Percentiles rank a stretch among this genome's conserved stretches.
phyloP scores from a whole-genome alignment of 768 basidiomycete species.

The Amyloporia xantha region DNA sequence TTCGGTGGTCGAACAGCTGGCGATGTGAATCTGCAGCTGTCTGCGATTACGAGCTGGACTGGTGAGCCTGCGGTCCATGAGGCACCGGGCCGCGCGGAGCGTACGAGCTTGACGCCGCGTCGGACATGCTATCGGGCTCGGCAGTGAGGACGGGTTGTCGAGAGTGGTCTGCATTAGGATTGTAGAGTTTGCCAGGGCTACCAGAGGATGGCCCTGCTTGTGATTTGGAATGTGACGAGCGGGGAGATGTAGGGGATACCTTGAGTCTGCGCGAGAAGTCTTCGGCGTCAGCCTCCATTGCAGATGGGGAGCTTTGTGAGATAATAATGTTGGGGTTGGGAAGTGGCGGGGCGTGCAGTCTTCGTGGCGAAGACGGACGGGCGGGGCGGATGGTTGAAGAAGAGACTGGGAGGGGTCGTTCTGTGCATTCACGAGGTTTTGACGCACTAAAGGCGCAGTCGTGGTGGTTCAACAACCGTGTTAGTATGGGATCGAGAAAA shows the following conservation, averaged over 20 bases:
- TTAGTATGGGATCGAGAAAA: not conserved
- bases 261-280: slow-evolving; percentile 69
- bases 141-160: slow-evolving; percentile 43
- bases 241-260: slow-evolving; percentile 46
- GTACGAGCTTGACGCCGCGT: slow-evolving; percentile 48
- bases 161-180: slow-evolving; percentile 65
- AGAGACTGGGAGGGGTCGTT: slow-evolving; percentile 28
- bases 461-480: not conserved
- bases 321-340: slow-evolving; percentile 22
- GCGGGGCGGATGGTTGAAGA: slow-evolving; percentile 25
- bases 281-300: slow-evolving; percentile 47
- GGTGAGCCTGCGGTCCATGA: slow-evolving; percentile 21
- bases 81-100: slow-evolving; percentile 29
- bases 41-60: slow-evolving; percentile 27
- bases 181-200: slow-evolving; percentile 49
- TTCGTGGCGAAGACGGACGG: slow-evolving; percentile 27
- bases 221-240: slow-evolving; percentile 26
- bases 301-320: slow-evolving; percentile 37
- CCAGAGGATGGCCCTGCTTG: slow-evolving; percentile 18
- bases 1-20: slow-evolving; percentile 82
- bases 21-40: slow-evolving; percentile 29
- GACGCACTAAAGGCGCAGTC: slow-evolving; percentile 30
- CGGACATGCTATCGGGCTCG: slow-evolving; percentile 64
- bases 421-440: slow-evolving; percentile 41
- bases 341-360: slow-evolving; percentile 16